These are phyloP conservation scores for Colletotrichum caudatum DNA, from an alignment of 2,329 filamentous ascomycete genomes.

Conservation along the genomic window DNA sequence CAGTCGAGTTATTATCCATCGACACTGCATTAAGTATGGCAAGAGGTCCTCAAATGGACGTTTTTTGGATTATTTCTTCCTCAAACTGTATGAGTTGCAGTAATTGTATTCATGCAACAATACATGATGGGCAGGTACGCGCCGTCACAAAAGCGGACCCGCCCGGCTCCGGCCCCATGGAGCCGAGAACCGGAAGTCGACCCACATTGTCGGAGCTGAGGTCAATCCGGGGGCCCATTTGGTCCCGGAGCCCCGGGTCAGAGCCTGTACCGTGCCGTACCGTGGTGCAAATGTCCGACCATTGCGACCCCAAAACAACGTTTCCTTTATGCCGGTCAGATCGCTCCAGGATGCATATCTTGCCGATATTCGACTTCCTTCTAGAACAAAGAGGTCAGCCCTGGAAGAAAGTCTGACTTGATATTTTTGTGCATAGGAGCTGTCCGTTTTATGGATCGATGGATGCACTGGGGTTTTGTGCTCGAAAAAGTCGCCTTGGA, in stretches of 20 bases:
- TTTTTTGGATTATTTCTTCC: too few species aligned
- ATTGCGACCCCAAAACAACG: too few species aligned
- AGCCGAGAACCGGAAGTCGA: background rate
- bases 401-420: background rate
- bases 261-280: too few species aligned
- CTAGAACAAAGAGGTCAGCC: background rate
- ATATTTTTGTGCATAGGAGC: background rate
- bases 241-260: background rate
- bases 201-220: background rate
- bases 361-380: background rate
- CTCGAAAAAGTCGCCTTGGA: background rate
- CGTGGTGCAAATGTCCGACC: background rate
- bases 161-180: background rate
- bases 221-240: background rate
- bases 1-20: too few species aligned
- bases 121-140: too few species aligned
- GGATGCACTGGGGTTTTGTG: background rate
- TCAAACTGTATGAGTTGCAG: too few species aligned
- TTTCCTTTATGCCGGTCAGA: too few species aligned
- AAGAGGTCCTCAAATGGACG: too few species aligned
- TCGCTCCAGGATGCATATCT: background rate
- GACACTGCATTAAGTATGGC: too few species aligned
- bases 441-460: background rate
- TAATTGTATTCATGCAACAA: too few species aligned
- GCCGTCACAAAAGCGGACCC: too few species aligned